phyloP scores from a whole-genome alignment of 345 rosid species.

The Gossypioides kirkii region DNA sequence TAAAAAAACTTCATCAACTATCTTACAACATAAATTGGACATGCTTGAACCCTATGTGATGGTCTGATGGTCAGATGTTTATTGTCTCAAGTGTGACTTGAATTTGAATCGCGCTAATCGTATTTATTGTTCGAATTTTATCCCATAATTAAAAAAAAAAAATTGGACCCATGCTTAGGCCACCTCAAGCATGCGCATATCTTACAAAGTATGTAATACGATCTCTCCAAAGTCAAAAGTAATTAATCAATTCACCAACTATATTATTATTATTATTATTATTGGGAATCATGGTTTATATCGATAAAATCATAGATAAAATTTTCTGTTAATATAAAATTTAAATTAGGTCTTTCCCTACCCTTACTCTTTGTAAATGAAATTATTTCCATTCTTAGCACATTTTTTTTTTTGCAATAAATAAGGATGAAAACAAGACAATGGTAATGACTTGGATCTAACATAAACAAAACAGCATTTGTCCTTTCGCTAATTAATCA shows the following conservation, averaged over 20 bases:
- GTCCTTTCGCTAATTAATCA: neutral
- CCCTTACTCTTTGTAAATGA: too few species aligned
- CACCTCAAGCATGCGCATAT: conserved; percentile 5
- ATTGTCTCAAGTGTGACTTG: too few species aligned
- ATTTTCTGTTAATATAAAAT: too few species aligned
- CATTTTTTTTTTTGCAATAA: neutral
- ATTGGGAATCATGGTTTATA: neutral
- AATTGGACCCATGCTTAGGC: neutral
- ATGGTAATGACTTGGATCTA: neutral
- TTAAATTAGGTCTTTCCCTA: too few species aligned
- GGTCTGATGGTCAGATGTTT: too few species aligned
- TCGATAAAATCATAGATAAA: too few species aligned
- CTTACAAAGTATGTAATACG: neutral
- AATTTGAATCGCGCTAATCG: too few species aligned
- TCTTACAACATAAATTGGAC: too few species aligned
- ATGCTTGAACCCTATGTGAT: too few species aligned
- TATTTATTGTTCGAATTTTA: too few species aligned
- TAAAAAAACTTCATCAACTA: too few species aligned
- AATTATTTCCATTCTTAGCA: neutral
- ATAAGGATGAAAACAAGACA: neutral
- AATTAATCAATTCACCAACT: neutral
- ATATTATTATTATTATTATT: neutral
- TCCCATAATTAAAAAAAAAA: too few species aligned
- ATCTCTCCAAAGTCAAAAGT: neutral
- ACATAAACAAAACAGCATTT: neutral